Evolutionary conservation across 495 filamentous ascomycete genomes (phyloP).

Genomic region (Lasiosphaeriaceae sp.): DNA sequence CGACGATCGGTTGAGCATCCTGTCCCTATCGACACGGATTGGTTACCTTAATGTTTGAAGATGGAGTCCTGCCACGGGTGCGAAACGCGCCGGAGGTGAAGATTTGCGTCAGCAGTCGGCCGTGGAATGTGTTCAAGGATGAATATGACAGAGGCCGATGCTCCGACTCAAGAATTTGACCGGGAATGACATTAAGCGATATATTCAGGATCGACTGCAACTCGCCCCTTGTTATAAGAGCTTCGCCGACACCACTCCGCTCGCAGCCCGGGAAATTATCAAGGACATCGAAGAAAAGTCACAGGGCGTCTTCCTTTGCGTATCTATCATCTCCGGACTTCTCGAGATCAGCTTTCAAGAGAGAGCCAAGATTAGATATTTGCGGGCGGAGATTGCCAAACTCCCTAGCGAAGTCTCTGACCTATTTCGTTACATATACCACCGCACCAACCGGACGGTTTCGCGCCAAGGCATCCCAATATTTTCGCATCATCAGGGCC

Average conservation of each 20-base stretch:
- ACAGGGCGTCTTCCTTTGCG: conserved; percentile 13
- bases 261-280: background rate
- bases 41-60: too few species aligned
- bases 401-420: background rate
- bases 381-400: background rate
- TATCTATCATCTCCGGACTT: background rate
- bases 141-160: background rate
- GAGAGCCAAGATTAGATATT: background rate
- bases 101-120: conserved; percentile 9
- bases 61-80: too few species aligned
- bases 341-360: background rate
- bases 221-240: background rate
- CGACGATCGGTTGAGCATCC: too few species aligned
- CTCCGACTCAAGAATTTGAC: conserved; percentile 8
- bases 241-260: background rate
- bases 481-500: background rate
- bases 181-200: conserved; percentile 3
- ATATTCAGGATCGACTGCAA: background rate
- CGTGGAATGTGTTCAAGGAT: conserved; percentile 11
- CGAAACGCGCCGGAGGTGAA: too few species aligned
- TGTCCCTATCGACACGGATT: too few species aligned
- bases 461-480: background rate
- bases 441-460: background rate
- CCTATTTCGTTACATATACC: background rate
- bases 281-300: background rate